Evolutionary conservation across 352 stramenopile genomes (phyloP), one percentile per base, ranked within the genome.

Genomic region (Globisporangium sylvaticum): DNA sequence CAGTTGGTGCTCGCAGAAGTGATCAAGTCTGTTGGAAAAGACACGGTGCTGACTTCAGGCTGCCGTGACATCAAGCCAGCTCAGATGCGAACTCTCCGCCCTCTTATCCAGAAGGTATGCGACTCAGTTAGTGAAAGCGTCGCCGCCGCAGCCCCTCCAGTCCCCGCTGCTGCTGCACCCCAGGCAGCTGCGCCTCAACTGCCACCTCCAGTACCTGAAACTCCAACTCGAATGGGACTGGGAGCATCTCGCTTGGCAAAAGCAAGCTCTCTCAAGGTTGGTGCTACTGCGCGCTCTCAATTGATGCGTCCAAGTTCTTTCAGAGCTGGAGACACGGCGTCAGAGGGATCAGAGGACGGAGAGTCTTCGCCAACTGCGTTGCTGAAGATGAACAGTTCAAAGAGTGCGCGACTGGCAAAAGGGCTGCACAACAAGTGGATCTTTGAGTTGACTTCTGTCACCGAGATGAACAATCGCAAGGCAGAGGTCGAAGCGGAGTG

Each of bases 31-130:
- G 83, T 94, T 3, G 88, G 88, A 0, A 89, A 92, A 56, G 83
- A 94, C 44, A 71, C 75, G 8, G 81, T 94, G 4, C 53, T 93
- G 31, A 89, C 80, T 4, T 78, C 70, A 10, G 87, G 86, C 8
- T 96, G 88, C 42, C 72, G 88, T 15, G 85, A 95, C 60, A 88
- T 96, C 55, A 92, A 95, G 54, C 88, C 88, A 31, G 88, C 88
- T 4, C 84, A 92, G 29, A 96, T 96, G 88, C 79, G 88, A 39
- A 87, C 85, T 44, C 67, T 96, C 4, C 88, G 90, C n/a, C 88
- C 88, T n/a, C 74, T 95, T 29, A 82, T 96, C 10, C 77, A 92
- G 46, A 94, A 94, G 62, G 86, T 90, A 4, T 81, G 65, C 44
- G 79, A 88, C 27, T 66, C 52, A 18, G 59, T 72, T 27, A 74